Conservation (phyloP, 495 filamentous ascomycete species). For the Evansstolkia leycettana region DNA sequence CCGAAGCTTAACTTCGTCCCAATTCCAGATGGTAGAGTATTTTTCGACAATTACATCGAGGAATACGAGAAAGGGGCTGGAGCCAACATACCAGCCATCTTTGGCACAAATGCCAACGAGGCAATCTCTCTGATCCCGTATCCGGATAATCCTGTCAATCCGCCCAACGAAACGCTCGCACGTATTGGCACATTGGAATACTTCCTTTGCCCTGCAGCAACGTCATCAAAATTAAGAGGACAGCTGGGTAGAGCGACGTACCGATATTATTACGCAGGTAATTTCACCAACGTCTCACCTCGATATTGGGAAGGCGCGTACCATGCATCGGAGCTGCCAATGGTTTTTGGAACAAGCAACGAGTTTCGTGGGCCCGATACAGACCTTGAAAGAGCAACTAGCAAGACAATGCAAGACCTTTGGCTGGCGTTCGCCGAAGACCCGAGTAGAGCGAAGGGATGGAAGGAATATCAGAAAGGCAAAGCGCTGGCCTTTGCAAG, state of each 20-base stretch:
- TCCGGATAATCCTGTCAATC: background rate
- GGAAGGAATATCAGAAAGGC: background rate
- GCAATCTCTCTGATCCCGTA: background rate
- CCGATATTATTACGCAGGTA: slow-evolving; percentile 34
- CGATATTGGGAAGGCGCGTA: slow-evolving; percentile 27
- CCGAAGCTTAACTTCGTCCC: background rate
- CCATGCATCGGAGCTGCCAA: slow-evolving; percentile 30
- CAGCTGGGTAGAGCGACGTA: slow-evolving; percentile 12
- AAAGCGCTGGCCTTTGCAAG: background rate
- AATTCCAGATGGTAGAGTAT: background rate
- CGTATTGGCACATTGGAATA: background rate
- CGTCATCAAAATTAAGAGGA: background rate
- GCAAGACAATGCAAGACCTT: slow-evolving; percentile 23
- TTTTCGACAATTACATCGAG: slow-evolving; percentile 23
- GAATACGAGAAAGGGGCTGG: slow-evolving; percentile 1
- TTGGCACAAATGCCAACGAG: background rate
- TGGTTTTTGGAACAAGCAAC: slow-evolving; percentile 29
- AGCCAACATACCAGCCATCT: slow-evolving; percentile 14
- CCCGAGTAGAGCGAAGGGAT: slow-evolving; percentile 5
- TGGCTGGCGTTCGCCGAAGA: slow-evolving; percentile 16
- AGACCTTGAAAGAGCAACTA: slow-evolving; percentile 15
- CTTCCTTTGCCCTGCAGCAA: background rate
- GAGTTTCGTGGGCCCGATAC: slow-evolving; percentile 14
- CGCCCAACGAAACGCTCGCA: background rate
- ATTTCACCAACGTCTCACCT: slow-evolving; percentile 31